phyloP scores from a whole-genome alignment of 768 basidiomycete species.

The Hirschioporus abietinus region DNA sequence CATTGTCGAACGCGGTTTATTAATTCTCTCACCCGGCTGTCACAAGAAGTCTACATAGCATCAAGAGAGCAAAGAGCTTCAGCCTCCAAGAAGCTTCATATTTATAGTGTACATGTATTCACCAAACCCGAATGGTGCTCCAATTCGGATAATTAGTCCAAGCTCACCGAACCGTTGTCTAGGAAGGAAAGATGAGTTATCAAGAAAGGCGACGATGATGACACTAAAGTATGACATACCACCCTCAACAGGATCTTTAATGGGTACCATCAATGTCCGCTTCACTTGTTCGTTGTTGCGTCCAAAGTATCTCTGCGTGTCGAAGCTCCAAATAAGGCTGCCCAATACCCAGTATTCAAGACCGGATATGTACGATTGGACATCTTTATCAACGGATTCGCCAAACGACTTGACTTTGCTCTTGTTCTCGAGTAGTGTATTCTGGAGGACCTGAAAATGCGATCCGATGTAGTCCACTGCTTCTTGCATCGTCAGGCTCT shows the following conservation, averaged over 20 bases:
- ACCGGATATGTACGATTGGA: slow-evolving; percentile 43
- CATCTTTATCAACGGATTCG: slow-evolving; percentile 43
- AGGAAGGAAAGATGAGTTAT: too few species aligned
- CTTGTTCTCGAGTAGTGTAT: slow-evolving; percentile 42
- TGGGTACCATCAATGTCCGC: slow-evolving; percentile 22
- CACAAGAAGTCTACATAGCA: too few species aligned
- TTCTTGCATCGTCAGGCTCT: slow-evolving; percentile 18
- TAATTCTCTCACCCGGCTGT: too few species aligned
- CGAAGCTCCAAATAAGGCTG: slow-evolving; percentile 65
- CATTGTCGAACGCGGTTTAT: too few species aligned
- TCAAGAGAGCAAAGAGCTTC: too few species aligned
- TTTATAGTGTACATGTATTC: too few species aligned
- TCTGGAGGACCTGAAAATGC: slow-evolving; percentile 45
- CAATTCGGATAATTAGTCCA: too few species aligned
- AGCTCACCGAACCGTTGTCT: too few species aligned
- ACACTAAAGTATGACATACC: too few species aligned
- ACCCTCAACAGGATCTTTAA: neutral
- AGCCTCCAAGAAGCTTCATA: too few species aligned
- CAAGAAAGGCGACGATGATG: too few species aligned
- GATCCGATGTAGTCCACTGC: slow-evolving; percentile 47
- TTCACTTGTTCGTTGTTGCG: slow-evolving; percentile 46
- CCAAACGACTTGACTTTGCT: slow-evolving; percentile 39
- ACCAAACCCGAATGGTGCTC: too few species aligned
- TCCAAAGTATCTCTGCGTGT: slow-evolving; percentile 65
- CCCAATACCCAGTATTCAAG: slow-evolving; percentile 58